Percentiles rank a stretch among this genome's conserved stretches.
These are phyloP conservation scores for Elymus sibiricus DNA, from an alignment of 176 grass and related monocot genomes.

Conservation along the genomic window DNA sequence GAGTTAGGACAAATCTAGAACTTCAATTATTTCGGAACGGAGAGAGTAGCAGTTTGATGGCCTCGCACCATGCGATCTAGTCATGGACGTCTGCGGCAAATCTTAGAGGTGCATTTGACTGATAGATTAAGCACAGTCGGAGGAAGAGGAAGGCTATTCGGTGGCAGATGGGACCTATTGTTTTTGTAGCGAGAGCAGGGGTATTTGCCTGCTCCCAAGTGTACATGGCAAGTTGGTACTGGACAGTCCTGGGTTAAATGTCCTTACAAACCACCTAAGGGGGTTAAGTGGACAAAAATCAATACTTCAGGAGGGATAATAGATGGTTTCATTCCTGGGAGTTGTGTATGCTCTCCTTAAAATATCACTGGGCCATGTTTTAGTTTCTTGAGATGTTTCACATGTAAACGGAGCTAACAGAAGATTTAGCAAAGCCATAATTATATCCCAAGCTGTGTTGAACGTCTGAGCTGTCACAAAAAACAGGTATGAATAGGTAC, in stretches of 20 bases:
- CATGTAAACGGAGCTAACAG: background rate
- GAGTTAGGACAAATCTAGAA: too few relatives aligned
- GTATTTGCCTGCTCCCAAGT: background rate
- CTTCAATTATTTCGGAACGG: too few relatives aligned
- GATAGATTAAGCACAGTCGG: background rate
- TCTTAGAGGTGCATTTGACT: background rate
- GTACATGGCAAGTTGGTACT: background rate
- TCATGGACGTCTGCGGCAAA: background rate
- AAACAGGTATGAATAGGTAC: slow-evolving; percentile 37
- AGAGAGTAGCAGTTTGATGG: too few relatives aligned
- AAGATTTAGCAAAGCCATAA: background rate
- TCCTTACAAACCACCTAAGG: background rate
- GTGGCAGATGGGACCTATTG: background rate
- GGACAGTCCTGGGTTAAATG: background rate
- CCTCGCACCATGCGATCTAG: background rate
- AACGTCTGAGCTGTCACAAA: slow-evolving; percentile 94
- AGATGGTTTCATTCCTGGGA: background rate
- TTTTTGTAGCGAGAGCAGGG: background rate
- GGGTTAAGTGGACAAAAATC: background rate
- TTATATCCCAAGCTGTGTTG: background rate
- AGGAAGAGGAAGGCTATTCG: background rate
- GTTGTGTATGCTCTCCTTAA: background rate
- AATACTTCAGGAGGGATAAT: background rate
- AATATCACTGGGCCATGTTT: background rate
- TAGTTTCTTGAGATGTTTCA: background rate